phyloP scores from a whole-genome alignment of 176 grass and related monocot species.

The Hordeum vulgare region DNA sequence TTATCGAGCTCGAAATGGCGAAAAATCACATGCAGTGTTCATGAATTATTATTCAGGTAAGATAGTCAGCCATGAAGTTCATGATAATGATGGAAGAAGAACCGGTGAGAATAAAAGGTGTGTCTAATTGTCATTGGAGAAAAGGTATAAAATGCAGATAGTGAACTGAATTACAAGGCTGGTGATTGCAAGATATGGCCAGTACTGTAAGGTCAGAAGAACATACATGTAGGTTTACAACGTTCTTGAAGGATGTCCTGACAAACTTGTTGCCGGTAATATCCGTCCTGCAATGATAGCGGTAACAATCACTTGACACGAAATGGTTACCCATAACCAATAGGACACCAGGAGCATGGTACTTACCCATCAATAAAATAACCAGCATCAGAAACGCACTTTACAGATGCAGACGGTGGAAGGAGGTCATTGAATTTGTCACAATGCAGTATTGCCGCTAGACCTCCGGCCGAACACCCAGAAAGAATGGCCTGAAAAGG shows the following conservation, averaged over 20 bases:
- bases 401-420: conserved; percentile 54
- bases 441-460: conserved; percentile 81
- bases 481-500: conserved; percentile 76
- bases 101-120: background rate
- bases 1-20: background rate
- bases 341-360: background rate
- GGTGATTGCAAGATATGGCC: background rate
- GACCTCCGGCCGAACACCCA: conserved; percentile 87
- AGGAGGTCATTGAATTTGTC: conserved; percentile 62
- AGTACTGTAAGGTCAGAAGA: conserved; percentile 2
- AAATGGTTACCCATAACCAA: background rate
- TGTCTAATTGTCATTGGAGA: background rate
- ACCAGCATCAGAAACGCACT: conserved; percentile 87
- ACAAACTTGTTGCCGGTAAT: conserved; percentile 42
- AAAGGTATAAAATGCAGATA: background rate
- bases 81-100: background rate
- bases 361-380: conserved; percentile 83
- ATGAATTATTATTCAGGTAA: background rate
- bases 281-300: conserved; percentile 49
- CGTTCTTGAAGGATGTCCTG: conserved; percentile 33
- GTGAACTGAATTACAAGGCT: background rate
- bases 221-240: conserved; percentile 52
- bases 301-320: background rate
- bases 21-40: background rate
- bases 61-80: background rate